Evolutionary conservation across 768 basidiomycete genomes (phyloP).

Genomic region (Phlebiopsis gigantea): DNA sequence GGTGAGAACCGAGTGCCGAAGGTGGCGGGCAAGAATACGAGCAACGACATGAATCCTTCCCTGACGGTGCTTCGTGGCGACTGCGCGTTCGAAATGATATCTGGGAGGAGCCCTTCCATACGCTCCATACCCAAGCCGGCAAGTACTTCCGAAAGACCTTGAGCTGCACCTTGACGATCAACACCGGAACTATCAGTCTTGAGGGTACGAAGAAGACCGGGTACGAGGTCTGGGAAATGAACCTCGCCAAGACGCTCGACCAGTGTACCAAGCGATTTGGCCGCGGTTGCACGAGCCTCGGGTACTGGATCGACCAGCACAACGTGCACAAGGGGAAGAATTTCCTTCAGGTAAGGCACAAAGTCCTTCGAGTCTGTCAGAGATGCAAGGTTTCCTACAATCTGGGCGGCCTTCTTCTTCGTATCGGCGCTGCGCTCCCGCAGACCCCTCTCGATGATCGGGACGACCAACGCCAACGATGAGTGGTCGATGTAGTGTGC

Average conservation of each 20-base stretch:
- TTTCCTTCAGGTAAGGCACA: slow-evolving; percentile 84
- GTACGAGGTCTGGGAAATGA: slow-evolving; percentile 94
- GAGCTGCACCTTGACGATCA: slow-evolving; percentile 96
- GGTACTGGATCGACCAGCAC: slow-evolving; percentile 97
- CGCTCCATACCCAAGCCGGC: slow-evolving; percentile 97
- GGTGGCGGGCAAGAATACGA: slow-evolving; percentile 92
- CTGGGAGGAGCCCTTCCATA: slow-evolving; percentile 88
- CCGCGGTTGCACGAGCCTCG: slow-evolving; percentile 94
- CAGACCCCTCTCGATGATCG: slow-evolving; percentile 90
- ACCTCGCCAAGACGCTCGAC: slow-evolving; percentile 93
- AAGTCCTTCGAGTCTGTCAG: slow-evolving; percentile 89
- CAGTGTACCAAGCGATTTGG: slow-evolving; percentile 93
- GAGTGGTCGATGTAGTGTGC: slow-evolving; percentile 98
- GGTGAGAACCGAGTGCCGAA: slow-evolving; percentile 97
- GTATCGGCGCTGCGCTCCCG: slow-evolving; percentile 89
- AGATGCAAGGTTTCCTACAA: slow-evolving; percentile 94
- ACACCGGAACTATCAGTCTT: slow-evolving; percentile 93
- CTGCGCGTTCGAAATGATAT: slow-evolving; percentile 87
- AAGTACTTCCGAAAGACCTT: slow-evolving; percentile 92
- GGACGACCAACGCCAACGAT: slow-evolving; percentile 90
- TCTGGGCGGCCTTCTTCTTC: slow-evolving; percentile 94
- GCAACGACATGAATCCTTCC: slow-evolving; percentile 97
- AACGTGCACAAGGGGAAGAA: slow-evolving; percentile 86
- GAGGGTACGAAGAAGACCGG: slow-evolving; percentile 79
- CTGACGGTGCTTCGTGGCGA: slow-evolving; percentile 87